Base-by-base conservation (phyloP, 2,329 filamentous ascomycete genomes). In the Cordyceps farinosa region DNA sequence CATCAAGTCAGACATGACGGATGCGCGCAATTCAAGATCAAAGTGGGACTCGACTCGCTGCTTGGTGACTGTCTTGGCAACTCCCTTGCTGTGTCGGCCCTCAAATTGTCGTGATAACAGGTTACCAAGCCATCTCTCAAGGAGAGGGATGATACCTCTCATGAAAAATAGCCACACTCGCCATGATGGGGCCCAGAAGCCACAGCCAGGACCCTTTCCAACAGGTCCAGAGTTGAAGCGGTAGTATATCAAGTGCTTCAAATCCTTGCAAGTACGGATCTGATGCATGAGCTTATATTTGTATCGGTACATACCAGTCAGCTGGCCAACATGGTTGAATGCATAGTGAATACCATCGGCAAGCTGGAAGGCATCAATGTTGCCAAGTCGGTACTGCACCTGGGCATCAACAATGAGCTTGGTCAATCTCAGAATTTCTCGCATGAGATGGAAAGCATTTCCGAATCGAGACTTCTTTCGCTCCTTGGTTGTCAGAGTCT, bases 221-320 rank as follows among this genome's bases (percentile, higher is more conserved):
- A 99, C 96, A 11, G 94, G 91, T 0, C 93, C 95, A 64, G 92
- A 93, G 76, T 99, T 99, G 80, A 99, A 99, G 56, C 94, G 90
- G 77, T 98, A 98, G 80, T 99, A 99, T 68, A 99, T 98, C 66
- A 99, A 80, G 84, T 99, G 95, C 85, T 99, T 99, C 73, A 99
- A 77, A 78, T 99, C 95, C 78, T 99, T 99, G 82, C 95, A 99
- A 0, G 95, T 96, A 70, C 95, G 91, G 70, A 99, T 99, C 77
- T 99, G 95, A 75, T 99, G 95, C 95, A 99, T 99, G 63, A 99
- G 84, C 83, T 99, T 99, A 82, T 99, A 99, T 83, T 99, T 99
- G 85, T 99, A 99, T 65, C 95, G 90, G 79, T 99, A 99, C 95
- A 99, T 99, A 74, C 95, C 95, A 17, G 95, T 99, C 66, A 99